These are phyloP conservation scores for Aspergillus brunneoviolaceus DNA, from an alignment of 2,329 filamentous ascomycete species.

Conservation along the genomic window DNA sequence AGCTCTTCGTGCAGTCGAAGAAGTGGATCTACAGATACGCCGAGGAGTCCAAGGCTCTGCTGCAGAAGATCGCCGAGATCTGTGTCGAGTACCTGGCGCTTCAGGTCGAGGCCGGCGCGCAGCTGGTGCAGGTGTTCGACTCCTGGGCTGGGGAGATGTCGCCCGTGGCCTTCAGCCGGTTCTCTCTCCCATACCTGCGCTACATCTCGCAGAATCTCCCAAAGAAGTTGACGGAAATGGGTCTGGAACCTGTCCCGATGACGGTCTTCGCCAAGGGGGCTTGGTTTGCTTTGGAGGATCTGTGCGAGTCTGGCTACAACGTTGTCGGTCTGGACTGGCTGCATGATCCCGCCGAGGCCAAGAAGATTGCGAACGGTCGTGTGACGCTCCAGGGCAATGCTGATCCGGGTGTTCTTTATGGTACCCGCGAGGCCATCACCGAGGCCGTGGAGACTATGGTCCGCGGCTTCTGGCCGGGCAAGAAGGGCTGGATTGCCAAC, in stretches of 20 bases:
- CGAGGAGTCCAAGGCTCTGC: slow-evolving; percentile 72
- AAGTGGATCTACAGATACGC: slow-evolving; percentile 94
- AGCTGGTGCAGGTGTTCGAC: slow-evolving; percentile 96
- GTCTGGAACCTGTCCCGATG: slow-evolving; percentile 83
- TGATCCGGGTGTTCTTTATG: slow-evolving; percentile 90
- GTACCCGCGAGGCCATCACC: slow-evolving; percentile 77
- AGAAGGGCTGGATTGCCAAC: slow-evolving; percentile 95
- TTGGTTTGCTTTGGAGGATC: slow-evolving; percentile 87
- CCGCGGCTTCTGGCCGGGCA: slow-evolving; percentile 75
- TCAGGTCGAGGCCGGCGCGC: slow-evolving; percentile 89
- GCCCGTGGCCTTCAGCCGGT: slow-evolving; percentile 76
- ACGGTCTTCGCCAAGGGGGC: slow-evolving; percentile 97
- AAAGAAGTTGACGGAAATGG: slow-evolving; percentile 68
- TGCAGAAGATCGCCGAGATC: slow-evolving; percentile 89
- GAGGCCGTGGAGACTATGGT: slow-evolving; percentile 82
- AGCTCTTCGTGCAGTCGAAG: slow-evolving; percentile 91
- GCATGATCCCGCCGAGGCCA: slow-evolving; percentile 81
- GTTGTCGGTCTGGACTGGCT: slow-evolving; percentile 95
- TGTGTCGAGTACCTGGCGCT: slow-evolving; percentile 92
- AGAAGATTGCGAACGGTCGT: slow-evolving; percentile 73
- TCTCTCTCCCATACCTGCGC: slow-evolving; percentile 81
- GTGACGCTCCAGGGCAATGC: slow-evolving; percentile 91
- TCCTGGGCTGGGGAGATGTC: slow-evolving; percentile 96
- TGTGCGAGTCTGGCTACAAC: slow-evolving; percentile 86
- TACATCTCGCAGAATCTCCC: slow-evolving; percentile 83